Conservation (phyloP, 148 eudicot genomes). For the Spergularia bocconei region DNA sequence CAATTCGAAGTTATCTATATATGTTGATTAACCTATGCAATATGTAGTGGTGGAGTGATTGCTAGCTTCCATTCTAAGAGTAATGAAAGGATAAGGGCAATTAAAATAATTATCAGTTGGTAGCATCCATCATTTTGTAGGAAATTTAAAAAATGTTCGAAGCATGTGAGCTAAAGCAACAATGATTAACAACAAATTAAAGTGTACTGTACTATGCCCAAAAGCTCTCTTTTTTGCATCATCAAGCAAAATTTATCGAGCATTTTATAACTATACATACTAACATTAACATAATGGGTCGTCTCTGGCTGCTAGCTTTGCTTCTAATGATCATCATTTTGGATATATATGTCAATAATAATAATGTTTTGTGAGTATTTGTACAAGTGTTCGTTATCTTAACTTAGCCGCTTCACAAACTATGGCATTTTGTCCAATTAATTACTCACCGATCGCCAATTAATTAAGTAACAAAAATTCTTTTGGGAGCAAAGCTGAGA, state of each 20-base stretch:
- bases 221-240: neutral
- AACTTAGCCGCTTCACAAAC: neutral
- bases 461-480: too few relatives aligned
- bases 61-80: too few relatives aligned
- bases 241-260: neutral
- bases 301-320: too few relatives aligned
- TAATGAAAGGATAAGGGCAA: neutral
- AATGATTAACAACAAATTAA: neutral
- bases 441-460: neutral
- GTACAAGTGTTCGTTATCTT: too few relatives aligned
- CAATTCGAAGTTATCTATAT: too few relatives aligned
- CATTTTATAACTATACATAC: neutral
- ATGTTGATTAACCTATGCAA: too few relatives aligned
- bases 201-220: neutral
- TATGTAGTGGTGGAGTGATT: too few relatives aligned
- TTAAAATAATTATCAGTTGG: conserved; percentile 13
- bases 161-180: conserved; percentile 24
- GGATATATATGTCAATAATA: too few relatives aligned
- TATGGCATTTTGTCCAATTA: neutral
- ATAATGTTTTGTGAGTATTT: neutral
- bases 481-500: too few relatives aligned
- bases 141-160: neutral
- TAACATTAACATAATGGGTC: neutral
- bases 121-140: conserved; percentile 15
- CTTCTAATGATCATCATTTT: neutral